Evolutionary conservation across 441 rosid species (phyloP).

Genomic region (Corymbia citriodora): DNA sequence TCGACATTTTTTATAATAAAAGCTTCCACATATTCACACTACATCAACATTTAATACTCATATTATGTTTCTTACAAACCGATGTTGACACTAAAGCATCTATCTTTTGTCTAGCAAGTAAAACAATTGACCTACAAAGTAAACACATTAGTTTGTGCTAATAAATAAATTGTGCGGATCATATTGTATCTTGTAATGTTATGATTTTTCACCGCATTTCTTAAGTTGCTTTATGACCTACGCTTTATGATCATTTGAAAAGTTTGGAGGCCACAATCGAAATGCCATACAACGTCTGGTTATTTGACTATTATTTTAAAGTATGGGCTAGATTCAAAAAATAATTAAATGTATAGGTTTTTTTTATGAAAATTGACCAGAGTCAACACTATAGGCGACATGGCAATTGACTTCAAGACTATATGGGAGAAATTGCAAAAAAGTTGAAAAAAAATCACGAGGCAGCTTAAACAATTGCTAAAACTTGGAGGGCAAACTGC

Average conservation of each 20-base stretch:
- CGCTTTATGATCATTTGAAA: not conserved
- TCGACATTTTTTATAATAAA: too few species aligned
- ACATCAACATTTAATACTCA: too few species aligned
- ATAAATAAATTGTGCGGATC: not conserved
- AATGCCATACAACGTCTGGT: not conserved
- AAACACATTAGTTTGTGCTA: not conserved
- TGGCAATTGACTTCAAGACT: not conserved
- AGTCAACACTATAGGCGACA: not conserved
- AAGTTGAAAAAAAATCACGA: not conserved
- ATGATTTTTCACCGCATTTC: not conserved
- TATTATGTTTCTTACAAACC: too few species aligned
- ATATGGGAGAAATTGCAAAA: not conserved
- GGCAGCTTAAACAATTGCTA: not conserved
- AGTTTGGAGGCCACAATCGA: not conserved
- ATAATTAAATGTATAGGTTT: too few species aligned
- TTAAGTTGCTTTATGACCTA: not conserved
- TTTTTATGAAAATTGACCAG: not conserved
- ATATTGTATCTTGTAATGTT: not conserved
- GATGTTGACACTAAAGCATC: too few species aligned
- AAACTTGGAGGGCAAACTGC: not conserved
- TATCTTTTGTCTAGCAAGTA: too few species aligned
- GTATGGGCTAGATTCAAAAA: too few species aligned
- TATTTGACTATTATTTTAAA: not conserved
- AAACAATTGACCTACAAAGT: not conserved
- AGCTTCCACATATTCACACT: too few species aligned